Evolutionary conservation across 2,329 filamentous ascomycete genomes (phyloP), one percentile per base, ranked within the genome.

Genomic region (Ascochyta rabiei): DNA sequence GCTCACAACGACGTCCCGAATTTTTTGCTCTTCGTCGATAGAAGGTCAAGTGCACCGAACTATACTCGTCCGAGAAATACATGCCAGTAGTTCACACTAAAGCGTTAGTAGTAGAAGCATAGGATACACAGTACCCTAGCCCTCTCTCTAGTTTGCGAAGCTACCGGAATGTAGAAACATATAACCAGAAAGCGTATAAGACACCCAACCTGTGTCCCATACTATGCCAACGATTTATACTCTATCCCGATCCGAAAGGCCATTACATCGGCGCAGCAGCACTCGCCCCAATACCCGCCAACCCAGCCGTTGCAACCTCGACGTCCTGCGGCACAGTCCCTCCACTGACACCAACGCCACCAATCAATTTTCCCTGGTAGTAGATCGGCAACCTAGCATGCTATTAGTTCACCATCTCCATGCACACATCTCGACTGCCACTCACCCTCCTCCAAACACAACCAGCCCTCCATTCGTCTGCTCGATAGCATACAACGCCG

Each of bases 281-380:
- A 28, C 52, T 55, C 10, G 54, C 54, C 16, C 54, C 48, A 41
- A 57, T 48, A 6, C 48, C 48, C 6, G 34, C 30, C 24, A 53
- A 23, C 3, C n/a, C 54, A 19, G 54, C 48, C 12, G 38, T 42
- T 18, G 63, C 66, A 38, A 70, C 63, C 54, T 62, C 46, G 4
- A 68, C 51, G 57, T 72, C 69, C 45, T 70, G 66, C 10, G 49
- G 41, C 6, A 70, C 66, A 0, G 61, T 60, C 1, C 68, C 69
- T 15, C 69, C 69, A 48, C 66, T 69, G 9, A 68, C 67, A 49
- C 69, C 69, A 5, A 71, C 63, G 19, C 63, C 64, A 2, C 69
- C 67, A 50, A 72, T 66, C 45, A 72, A 49, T 15, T 37, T 56
- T 8, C 66, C 68, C 31, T 63, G 50, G 1, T 61, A 21, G 26